Base-by-base conservation (phyloP, 2,329 filamentous ascomycete genomes). In the Sarocladium strictum region DNA sequence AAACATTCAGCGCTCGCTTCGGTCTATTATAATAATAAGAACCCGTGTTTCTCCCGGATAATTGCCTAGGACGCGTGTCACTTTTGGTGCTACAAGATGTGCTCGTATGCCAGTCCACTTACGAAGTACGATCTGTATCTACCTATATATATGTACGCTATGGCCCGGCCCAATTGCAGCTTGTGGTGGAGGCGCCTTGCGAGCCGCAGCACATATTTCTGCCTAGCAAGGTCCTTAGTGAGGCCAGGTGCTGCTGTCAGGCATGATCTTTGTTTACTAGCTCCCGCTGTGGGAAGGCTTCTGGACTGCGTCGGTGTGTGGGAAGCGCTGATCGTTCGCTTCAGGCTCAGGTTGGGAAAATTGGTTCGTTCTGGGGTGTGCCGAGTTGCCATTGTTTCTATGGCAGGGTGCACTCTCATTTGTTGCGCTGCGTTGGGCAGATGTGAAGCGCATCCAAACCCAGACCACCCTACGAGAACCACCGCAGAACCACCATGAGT, bases 271-370 rank as follows among this genome's bases (percentile, higher is more conserved):
- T 27, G 21, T 11, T 15, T 17, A n/a, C n/a, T 47, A 47, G 43
- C 43, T 47, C 43, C 43, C 43, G 43, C 21, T 23, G 23, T 15
- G 43, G 43, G n/a, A 47, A 47, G n/a, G 21, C 15, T 47, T 47
- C 43, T 47, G 43, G 43, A 47, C 12, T 47, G 12, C n/a, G 7
- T 4, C 29, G 43, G 23, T 47, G 23, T 10, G 23, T 29, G 21
- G 6, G 24, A 15, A 17, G 5, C 24, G 23, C 43, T 47, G 43
- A 47, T 47, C 43, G 21, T 47, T 24, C 43, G 24, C 43, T 27
- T 27, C 23, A 47, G 43, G 43, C 43, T 47, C 43, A 38, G 35
- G 35, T 38, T 38, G 35, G n/a, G n/a, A n/a, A n/a, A n/a, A n/a
- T n/a, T n/a, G n/a, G n/a, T n/a, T n/a, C n/a, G n/a, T n/a, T n/a